Base-by-base conservation (phyloP, 768 basidiomycete genomes). In the Gymnopilus dilepis region DNA sequence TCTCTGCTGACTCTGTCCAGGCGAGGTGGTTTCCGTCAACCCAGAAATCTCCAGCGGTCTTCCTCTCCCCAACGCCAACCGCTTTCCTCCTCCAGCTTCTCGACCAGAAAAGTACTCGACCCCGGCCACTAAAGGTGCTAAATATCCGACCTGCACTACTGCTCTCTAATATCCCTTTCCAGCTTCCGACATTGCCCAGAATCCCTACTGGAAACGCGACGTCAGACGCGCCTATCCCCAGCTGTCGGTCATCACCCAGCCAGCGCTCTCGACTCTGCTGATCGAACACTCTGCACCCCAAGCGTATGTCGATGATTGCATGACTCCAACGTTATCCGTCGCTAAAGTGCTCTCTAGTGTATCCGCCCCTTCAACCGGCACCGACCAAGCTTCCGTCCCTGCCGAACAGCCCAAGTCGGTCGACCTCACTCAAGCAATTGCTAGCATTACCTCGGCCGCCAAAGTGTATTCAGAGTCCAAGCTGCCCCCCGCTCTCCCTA, bases 141-240 rank as follows among this genome's bases (percentile, higher is more conserved):
- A 3, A 17, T 30, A 41, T n/a, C 52, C 30, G 41, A 60, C 56
- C 45, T n/a, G 24, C n/a, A 13, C 17, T 26, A 38, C 7, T 47
- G 40, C 40, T 43, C 52, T 58, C 42, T 67, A 21, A 28, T 17
- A 19, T 50, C 17, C 22, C 11, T 58, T 54, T 45, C n/a, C 55
- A 92, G 92, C 92, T 22, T 94, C 92, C 42, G 93, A 95, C 76
- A 85, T 85, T 38, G 93, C 93, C 31, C 84, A 93, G 79, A 94
- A 94, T 74, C 92, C 91, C 58, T 98, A 98, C 83, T 96, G 91
- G 89, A 97, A 97, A 76, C 92, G 95, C 63, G 95, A 97, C 77
- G 92, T 96, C 69, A 88, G 95, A 59, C 88, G 95, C 54, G 87
- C 87, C 34, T 97, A 95, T 75, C 94, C 95, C n/a, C 92, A 90